Base-by-base conservation (phyloP, 2,329 filamentous ascomycete genomes). In the Fusarium sublunatum region DNA sequence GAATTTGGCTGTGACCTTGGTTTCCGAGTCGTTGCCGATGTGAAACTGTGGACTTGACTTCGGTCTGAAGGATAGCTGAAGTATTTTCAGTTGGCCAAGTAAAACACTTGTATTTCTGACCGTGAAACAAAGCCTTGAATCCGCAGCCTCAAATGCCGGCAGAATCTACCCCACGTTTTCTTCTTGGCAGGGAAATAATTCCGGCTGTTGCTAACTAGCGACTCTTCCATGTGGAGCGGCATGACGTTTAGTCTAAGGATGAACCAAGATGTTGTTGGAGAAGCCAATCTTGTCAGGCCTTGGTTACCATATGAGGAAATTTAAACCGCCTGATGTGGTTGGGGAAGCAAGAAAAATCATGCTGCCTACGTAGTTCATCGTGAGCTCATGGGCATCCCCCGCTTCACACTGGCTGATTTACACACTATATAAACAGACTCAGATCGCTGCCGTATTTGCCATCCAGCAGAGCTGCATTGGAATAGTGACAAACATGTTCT, bases 241-340 rank as follows among this genome's bases (percentile, higher is more conserved):
- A 54, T 44, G 52, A 50, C 52, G 43, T 44, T 28, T 25, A 46
- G 28, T 57, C 29, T 19, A 24, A 49, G 34, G 49, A 29, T 13
- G 19, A 13, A 12, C 25, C 8, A 22, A n/a, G n/a, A 10, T 7
- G 4, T 22, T 5, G 36, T 34, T 35, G 6, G 19, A 41, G 12
- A n/a, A n/a, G 11, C 7, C 12, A 6, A 12, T n/a, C n/a, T 19
- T 19, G 19, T 19, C 19, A 19, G 19, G 19, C 13, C 31, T n/a
- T 24, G 9, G 24, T 51, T 29, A 34, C 38, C 25, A 22, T 25
- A 58, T 50, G 3, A 11, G 29, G 54, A 7, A 58, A 38, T 3
- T 35, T 12, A 38, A 32, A 26, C n/a, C 52, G 25, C 19, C 4
- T 7, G 3, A 2, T 10, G 10, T 13, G 15, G 2, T 10, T 35